These are phyloP conservation scores for Xerocomellus amylosporus DNA, from an alignment of 768 basidiomycete genomes.

Conservation along the genomic window DNA sequence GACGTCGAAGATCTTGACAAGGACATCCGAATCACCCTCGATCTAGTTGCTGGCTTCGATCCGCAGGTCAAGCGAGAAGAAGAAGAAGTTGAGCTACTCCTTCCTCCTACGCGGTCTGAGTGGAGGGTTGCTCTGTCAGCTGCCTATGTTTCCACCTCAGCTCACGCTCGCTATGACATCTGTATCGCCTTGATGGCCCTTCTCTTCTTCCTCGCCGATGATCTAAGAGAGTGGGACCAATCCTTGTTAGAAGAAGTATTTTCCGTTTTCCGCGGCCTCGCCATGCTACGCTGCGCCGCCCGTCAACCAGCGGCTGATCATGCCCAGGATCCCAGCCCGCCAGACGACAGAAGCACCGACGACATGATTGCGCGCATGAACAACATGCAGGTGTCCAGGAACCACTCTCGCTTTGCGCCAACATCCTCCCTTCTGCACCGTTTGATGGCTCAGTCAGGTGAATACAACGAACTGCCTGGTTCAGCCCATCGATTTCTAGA, in stretches of 20 bases:
- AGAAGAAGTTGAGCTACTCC: conserved; percentile 58
- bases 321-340: conserved; percentile 30
- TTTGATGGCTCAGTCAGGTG: conserved; percentile 53
- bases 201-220: conserved; percentile 68
- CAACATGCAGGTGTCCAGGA: conserved; percentile 68
- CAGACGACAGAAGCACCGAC: conserved; percentile 48
- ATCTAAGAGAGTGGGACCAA: conserved; percentile 61
- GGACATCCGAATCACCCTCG: conserved; percentile 55
- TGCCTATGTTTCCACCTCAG: conserved; percentile 57
- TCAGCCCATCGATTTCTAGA: conserved; percentile 73
- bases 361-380: conserved; percentile 62
- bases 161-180: conserved; percentile 75
- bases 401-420: conserved; percentile 44
- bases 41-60: conserved; percentile 71
- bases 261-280: conserved; percentile 74
- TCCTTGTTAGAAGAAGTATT: conserved; percentile 69
- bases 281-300: conserved; percentile 62
- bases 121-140: conserved; percentile 63
- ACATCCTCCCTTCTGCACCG: conserved; percentile 63
- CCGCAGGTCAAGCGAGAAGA: conserved; percentile 71
- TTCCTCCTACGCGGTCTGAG: conserved; percentile 53
- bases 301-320: conserved; percentile 53
- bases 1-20: conserved; percentile 55
- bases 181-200: conserved; percentile 62
- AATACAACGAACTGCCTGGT: conserved; percentile 48